phyloP scores from a whole-genome alignment of 2,329 filamentous ascomycete genomes.

The Leptographium wingfieldii region DNA sequence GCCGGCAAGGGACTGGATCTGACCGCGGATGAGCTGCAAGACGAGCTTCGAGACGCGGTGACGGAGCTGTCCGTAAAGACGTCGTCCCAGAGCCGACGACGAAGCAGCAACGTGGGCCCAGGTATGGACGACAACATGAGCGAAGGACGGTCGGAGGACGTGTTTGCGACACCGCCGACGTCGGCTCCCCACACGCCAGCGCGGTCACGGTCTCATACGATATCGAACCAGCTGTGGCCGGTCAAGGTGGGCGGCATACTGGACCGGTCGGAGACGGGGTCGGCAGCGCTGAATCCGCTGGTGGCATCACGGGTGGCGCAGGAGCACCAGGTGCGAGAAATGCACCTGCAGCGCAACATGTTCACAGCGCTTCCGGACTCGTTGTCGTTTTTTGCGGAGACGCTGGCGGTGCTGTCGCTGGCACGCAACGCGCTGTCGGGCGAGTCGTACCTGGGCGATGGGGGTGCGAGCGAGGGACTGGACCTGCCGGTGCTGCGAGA shows the following conservation, averaged over 20 bases:
- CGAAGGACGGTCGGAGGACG: conserved; percentile 38
- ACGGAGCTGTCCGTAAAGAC: conserved; percentile 3
- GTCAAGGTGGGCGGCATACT: conserved; percentile 50
- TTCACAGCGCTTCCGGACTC: conserved; percentile 58
- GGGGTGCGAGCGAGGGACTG: conserved; percentile 38
- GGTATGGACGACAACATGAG: conserved; percentile 22
- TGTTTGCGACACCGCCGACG: conserved; percentile 46
- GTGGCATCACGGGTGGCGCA: conserved; percentile 42
- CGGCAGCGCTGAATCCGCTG: conserved; percentile 45
- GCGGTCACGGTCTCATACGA: conserved; percentile 34
- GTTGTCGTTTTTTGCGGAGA: conserved; percentile 57
- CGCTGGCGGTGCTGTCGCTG: conserved; percentile 59
- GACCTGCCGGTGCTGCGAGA: conserved; percentile 64
- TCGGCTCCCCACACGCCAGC: conserved; percentile 37
- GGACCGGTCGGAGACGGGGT: conserved; percentile 56
- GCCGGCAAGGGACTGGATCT: not conserved
- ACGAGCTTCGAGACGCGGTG: conserved; percentile 10
- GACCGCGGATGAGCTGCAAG: conserved; percentile 1
- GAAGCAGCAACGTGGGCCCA: not conserved
- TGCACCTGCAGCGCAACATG: conserved; percentile 67
- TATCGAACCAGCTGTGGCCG: conserved; percentile 37
- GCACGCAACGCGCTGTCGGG: conserved; percentile 61
- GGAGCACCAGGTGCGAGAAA: conserved; percentile 36
- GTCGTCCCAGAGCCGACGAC: not conserved
- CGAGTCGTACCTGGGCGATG: conserved; percentile 44